Evolutionary conservation across 2,329 filamentous ascomycete genomes (phyloP).

Genomic region (Dactylellina cionopaga): DNA sequence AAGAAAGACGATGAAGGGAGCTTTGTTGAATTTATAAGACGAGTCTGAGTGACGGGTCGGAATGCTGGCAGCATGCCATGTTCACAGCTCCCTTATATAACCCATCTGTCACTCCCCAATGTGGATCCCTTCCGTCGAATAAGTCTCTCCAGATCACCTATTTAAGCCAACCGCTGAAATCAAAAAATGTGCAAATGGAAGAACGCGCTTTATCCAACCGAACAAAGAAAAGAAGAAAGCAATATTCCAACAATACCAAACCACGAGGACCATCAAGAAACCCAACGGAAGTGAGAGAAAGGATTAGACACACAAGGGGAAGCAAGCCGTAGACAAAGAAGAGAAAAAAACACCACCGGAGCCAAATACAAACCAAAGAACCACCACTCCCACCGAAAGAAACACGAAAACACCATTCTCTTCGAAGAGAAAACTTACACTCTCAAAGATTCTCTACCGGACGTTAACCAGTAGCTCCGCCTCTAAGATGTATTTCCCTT

Average conservation of each 20-base stretch:
- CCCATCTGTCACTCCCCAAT: too few relatives aligned
- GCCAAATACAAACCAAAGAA: not conserved
- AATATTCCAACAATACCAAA: conserved; percentile 5
- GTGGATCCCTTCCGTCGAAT: not conserved
- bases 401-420: not conserved
- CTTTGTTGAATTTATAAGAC: not conserved
- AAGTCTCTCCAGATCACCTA: not conserved
- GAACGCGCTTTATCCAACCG: conserved; percentile 5
- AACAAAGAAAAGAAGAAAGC: not conserved
- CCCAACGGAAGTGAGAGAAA: conserved; percentile 10
- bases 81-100: too few relatives aligned
- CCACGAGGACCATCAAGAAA: not conserved
- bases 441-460: conserved; percentile 21
- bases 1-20: not conserved
- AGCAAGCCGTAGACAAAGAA: conserved; percentile 6
- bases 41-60: not conserved
- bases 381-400: not conserved
- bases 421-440: not conserved
- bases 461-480: conserved; percentile 88
- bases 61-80: too few relatives aligned
- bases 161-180: not conserved
- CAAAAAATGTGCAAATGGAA: not conserved
- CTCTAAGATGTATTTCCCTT: conserved; percentile 97
- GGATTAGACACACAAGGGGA: conserved; percentile 1
- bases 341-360: not conserved